Conservation (phyloP, 192 early-diverging fungal species). For the Funneliformis geosporum region DNA sequence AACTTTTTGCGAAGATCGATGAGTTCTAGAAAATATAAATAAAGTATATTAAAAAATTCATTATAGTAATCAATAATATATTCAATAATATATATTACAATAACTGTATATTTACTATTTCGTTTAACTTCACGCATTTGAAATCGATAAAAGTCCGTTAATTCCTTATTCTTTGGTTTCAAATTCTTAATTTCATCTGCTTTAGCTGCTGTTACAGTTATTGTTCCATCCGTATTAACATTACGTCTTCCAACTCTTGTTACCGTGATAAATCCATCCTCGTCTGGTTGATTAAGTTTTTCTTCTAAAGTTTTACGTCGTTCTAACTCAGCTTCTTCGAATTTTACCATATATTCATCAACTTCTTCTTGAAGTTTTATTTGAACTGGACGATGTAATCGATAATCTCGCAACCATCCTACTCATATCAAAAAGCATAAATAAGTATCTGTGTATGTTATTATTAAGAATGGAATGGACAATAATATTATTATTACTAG, state of each 20-base stretch:
- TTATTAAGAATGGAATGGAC: neutral
- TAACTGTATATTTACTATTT: constrained; percentile 61
- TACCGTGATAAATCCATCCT: constrained; percentile 91
- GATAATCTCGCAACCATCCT: constrained; percentile 50
- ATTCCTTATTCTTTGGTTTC: constrained; percentile 78
- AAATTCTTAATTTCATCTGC: constrained; percentile 52
- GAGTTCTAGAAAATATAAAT: constrained; percentile 62
- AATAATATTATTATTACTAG: neutral
- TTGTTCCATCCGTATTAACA: constrained; percentile 69
- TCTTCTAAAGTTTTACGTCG: constrained; percentile 63
- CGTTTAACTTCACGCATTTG: constrained; percentile 90
- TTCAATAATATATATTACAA: neutral
- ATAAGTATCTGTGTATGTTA: neutral
- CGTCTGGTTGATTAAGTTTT: constrained; percentile 80
- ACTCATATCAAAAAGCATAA: neutral
- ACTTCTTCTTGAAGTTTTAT: constrained; percentile 60
- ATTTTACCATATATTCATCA: constrained; percentile 75
- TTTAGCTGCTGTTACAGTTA: constrained; percentile 61
- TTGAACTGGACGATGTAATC: constrained; percentile 22
- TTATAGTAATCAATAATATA: too few relatives aligned
- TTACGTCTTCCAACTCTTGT: constrained; percentile 66
- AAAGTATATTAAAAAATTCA: constrained; percentile 18
- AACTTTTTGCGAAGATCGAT: constrained; percentile 87
- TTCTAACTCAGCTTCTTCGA: constrained; percentile 74
- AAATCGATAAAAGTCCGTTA: constrained; percentile 94